These are phyloP conservation scores for Fusarium sacchari DNA, from an alignment of 2,329 filamentous ascomycete genomes.

Conservation along the genomic window DNA sequence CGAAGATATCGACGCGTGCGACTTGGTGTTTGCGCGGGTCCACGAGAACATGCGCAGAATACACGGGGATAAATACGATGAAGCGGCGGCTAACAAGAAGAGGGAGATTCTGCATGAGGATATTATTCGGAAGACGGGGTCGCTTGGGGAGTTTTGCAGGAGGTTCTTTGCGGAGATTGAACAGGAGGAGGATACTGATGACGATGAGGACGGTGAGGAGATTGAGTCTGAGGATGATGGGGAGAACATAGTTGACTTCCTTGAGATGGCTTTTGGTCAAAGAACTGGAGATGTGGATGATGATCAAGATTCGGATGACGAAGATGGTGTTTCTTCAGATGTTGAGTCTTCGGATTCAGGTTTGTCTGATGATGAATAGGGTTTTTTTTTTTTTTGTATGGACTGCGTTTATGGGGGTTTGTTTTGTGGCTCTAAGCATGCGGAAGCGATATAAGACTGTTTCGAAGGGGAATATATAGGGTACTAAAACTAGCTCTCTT, in stretches of 20 bases:
- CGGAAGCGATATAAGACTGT: accelerated
- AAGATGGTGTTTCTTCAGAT: neutral
- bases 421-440: accelerated
- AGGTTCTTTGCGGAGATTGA: neutral
- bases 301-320: no score
- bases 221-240: neutral
- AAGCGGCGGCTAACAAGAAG: neutral
- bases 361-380: neutral
- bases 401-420: accelerated
- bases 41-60: neutral
- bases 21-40: neutral
- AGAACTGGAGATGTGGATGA: neutral
- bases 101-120: neutral
- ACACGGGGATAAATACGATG: neutral
- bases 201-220: neutral
- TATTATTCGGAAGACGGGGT: neutral
- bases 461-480: accelerated
- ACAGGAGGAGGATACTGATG: neutral
- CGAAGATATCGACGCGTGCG: neutral
- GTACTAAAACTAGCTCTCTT: neutral
- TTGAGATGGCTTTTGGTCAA: neutral
- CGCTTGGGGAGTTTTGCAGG: neutral
- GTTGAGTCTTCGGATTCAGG: neutral
- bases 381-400: accelerated
- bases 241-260: neutral